Conservation (phyloP, 306 rosid species). For the Dalbergia cultrata region DNA sequence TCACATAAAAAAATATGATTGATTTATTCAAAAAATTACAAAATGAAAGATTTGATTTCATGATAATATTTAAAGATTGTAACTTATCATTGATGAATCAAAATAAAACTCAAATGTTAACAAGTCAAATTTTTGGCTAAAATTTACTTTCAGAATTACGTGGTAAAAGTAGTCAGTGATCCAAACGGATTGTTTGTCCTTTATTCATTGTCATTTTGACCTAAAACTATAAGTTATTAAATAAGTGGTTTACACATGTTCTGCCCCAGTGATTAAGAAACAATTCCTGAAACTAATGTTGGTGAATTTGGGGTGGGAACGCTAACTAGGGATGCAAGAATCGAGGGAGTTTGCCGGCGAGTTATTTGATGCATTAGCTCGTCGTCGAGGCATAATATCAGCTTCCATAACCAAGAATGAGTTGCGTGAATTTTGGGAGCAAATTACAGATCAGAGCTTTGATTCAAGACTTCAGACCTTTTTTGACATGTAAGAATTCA, state of each 20-base stretch:
- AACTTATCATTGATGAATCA: no score
- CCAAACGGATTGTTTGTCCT: not conserved
- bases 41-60: no score
- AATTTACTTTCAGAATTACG: no score
- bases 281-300: not conserved
- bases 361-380: constrained; percentile 84
- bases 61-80: no score
- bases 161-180: not conserved
- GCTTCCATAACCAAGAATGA: constrained; percentile 64
- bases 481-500: constrained; percentile 76
- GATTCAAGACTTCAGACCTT: constrained; percentile 89
- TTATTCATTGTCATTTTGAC: not conserved
- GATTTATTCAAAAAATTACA: no score
- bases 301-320: not conserved
- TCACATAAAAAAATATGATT: no score
- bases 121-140: no score
- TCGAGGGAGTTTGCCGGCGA: constrained; percentile 76
- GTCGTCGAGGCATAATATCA: constrained; percentile 68
- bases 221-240: not conserved
- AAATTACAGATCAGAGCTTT: constrained; percentile 81
- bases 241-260: not conserved
- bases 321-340: constrained; percentile 66
- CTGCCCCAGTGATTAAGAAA: not conserved
- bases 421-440: constrained; percentile 87
- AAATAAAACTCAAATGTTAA: no score